Percentiles rank a stretch among this genome's conserved stretches.
Conservation (phyloP, 257 asterid species). For the Cynanchum wilfordii region DNA sequence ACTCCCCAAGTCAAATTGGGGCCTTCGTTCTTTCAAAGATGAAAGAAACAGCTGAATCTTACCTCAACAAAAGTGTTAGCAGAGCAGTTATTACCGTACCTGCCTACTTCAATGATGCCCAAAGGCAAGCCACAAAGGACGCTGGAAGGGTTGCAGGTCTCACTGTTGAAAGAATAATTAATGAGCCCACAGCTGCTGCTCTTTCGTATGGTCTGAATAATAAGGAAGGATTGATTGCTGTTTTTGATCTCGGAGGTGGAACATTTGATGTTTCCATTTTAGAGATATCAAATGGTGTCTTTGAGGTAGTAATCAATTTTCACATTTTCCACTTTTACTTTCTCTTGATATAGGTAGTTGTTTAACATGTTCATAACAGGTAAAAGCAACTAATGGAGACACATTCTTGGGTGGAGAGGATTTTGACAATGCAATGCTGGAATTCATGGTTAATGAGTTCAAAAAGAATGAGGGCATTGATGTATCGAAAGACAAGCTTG, state of each 20-base stretch:
- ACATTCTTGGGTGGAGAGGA: constrained; percentile 87
- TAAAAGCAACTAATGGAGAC: constrained; percentile 71
- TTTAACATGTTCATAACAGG: constrained; percentile 1
- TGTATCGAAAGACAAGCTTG: constrained; percentile 60
- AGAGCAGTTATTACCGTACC: constrained; percentile 21
- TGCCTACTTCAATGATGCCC: constrained; percentile 24
- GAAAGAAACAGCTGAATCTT: constrained; percentile 20
- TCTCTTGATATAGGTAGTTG: background rate
- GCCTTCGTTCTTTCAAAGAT: constrained; percentile 12
- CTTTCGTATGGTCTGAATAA: constrained; percentile 12
- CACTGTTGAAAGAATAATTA: constrained; percentile 10
- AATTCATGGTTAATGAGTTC: constrained; percentile 56
- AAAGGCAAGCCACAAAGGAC: constrained; percentile 22
- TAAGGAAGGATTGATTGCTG: constrained; percentile 10
- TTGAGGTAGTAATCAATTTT: background rate
- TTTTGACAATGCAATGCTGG: constrained; percentile 59
- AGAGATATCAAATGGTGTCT: constrained; percentile 15
- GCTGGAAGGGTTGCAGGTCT: constrained; percentile 16
- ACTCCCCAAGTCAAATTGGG: constrained; percentile 19
- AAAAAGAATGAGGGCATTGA: constrained; percentile 59
- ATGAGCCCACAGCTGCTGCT: constrained; percentile 21
- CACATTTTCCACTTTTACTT: background rate
- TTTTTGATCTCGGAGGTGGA: constrained; percentile 14
- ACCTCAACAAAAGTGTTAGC: constrained; percentile 9
- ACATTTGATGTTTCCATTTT: constrained; percentile 8